phyloP scores from a whole-genome alignment of 805 yeast species.

The Millerozyma miso region DNA sequence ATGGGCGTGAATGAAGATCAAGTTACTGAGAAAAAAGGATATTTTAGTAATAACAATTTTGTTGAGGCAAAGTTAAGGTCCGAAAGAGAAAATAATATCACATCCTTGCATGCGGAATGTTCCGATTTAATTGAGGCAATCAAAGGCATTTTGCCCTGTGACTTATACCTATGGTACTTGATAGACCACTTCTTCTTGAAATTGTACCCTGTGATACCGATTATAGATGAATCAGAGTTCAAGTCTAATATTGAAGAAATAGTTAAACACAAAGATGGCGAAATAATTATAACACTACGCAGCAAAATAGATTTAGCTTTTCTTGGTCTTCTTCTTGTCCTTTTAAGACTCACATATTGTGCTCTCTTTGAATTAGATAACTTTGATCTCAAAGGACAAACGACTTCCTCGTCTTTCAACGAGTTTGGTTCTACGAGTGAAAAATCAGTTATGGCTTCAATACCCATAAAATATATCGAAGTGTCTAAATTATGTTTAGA shows the following conservation, averaged over 20 bases:
- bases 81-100: too few relatives aligned
- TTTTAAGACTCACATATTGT: conserved; percentile 39
- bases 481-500: conserved; percentile 53
- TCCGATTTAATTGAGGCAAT: conserved; percentile 39
- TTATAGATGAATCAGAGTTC: conserved; percentile 51
- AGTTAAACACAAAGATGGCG: conserved; percentile 28
- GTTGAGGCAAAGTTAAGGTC: too few relatives aligned
- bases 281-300: conserved; percentile 25
- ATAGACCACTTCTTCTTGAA: conserved; percentile 56
- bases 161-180: conserved; percentile 50
- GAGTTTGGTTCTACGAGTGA: too few relatives aligned
- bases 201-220: conserved; percentile 64
- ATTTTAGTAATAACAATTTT: too few relatives aligned
- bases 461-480: conserved; percentile 40
- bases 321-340: conserved; percentile 36
- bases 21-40: too few relatives aligned
- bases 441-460: too few relatives aligned
- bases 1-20: too few relatives aligned
- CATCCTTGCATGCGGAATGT: too few relatives aligned
- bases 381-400: too few relatives aligned
- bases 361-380: conserved; percentile 32
- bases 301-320: conserved; percentile 38
- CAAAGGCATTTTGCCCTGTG: conserved; percentile 46
- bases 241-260: conserved; percentile 22
- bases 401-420: too few relatives aligned